These are phyloP conservation scores for Mollisia scopiformis DNA, from an alignment of 2,329 filamentous ascomycete genomes.

Conservation along the genomic window DNA sequence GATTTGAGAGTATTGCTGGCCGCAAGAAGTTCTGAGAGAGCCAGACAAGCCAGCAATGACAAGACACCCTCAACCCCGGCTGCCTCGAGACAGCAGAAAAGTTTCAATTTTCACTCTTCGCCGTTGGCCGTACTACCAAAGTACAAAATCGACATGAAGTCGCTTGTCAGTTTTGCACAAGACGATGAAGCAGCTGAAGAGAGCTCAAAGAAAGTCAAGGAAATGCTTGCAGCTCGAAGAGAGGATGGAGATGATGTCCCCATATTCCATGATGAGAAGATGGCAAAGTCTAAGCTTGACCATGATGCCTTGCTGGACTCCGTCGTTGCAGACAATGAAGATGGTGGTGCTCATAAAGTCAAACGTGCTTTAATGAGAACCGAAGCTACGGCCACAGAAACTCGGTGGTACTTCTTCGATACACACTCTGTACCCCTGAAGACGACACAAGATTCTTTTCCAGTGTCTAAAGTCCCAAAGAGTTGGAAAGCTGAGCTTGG, in stretches of 20 bases:
- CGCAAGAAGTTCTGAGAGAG: conserved; percentile 8
- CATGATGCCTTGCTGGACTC: conserved; percentile 45
- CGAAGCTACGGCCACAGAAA: conserved; percentile 56
- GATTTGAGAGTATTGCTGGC: conserved; percentile 47
- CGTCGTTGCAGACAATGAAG: conserved; percentile 46
- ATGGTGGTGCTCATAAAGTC: conserved; percentile 47
- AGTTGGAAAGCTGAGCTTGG: conserved; percentile 39
- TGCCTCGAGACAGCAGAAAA: conserved; percentile 17
- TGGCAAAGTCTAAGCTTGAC: conserved; percentile 9
- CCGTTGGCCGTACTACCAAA: conserved; percentile 54
- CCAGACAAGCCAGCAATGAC: conserved; percentile 17
- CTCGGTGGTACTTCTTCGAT: conserved; percentile 61
- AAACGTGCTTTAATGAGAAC: conserved; percentile 61
- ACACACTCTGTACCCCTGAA: conserved; percentile 3
- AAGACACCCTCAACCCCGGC: conserved; percentile 13
- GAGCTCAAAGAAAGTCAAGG: conserved; percentile 47
- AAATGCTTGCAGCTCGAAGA: conserved; percentile 25
- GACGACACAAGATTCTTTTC: conserved; percentile 27
- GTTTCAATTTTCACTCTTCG: conserved; percentile 38
- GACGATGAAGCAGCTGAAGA: conserved; percentile 62
- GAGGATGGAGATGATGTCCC: conserved; percentile 24
- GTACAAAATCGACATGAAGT: conserved; percentile 66
- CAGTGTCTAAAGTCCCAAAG: conserved; percentile 19
- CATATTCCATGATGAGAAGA: conserved; percentile 2
- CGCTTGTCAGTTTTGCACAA: conserved; percentile 61